Evolutionary conservation across 176 grass and related monocot genomes (phyloP), one percentile per base, ranked within the genome.

Genomic region (Stipa capillata): DNA sequence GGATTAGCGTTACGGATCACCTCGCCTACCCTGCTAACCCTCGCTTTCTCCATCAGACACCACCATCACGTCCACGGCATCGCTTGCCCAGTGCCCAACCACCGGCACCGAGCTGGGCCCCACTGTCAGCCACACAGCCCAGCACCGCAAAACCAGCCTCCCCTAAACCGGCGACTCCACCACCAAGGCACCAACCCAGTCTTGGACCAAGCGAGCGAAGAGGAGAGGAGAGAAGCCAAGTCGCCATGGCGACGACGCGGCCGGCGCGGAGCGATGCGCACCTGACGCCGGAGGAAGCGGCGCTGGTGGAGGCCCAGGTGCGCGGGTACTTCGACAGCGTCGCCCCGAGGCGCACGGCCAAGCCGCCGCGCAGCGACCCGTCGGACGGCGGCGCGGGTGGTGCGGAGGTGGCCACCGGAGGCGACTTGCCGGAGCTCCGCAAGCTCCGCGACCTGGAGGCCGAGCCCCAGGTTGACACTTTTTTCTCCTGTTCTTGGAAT

Each of bases 341-440:
- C 31, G 58, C 87, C 54, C 95, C 85, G 20, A 92, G 59, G 79
- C 92, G 91, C 73, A 85, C 76, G 17, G 53, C 78, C 56, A 98
- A 98, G 73, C 92, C 91, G 48, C 53, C 82, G 41, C 82, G 94
- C 35, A 97, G 94, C 87, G 91, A 94, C 8, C 89, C 89, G 43
- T 86, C 57, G 58, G 77, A 60, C 28, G 53, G 14, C 51, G n/a
- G 2, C 9, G 78, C 64, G 20, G 79, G 31, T 11, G 27, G 18
- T 4, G 3, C 6, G 8, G 77, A 68, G 17, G 9, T 2, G 43
- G 18, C 31, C 20, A 55, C 65, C 18, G 69, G 31, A 8, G 42
- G 13, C 27, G 86, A 82, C 21, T 50, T 89, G 75, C 92, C 85
- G 29, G 95, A 93, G 87, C 71, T 92, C 72, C 83, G 83, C 11